Base-by-base conservation (phyloP, 805 yeast genomes). In the Wickerhamiella kazuoi region DNA sequence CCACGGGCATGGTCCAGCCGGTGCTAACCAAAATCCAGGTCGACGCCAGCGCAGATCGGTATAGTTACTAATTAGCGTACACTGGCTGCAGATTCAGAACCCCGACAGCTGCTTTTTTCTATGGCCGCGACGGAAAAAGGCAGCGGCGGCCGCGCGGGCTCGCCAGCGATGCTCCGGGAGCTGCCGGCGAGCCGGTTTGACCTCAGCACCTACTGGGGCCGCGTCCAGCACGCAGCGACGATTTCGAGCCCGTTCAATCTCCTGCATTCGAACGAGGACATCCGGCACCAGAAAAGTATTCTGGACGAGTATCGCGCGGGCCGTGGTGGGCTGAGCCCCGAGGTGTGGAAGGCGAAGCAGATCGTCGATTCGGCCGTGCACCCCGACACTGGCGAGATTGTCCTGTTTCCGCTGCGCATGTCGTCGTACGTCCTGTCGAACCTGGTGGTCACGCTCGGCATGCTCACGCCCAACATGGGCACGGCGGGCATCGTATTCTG, bases 361-460 rank as follows among this genome's bases (percentile, higher is more conserved):
- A 66, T 81, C 24, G 67, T 90, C 50, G 97, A 90, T 59, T 83
- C 95, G 1, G 77, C 95, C 1, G 72, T 84, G 32, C 98, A 90
- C 59, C 98, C 98, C 8, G 98, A 90, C 56, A 87, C 93, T 4
- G 95, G 96, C 1, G 90, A 83, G 51, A 79, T 93, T 1, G 95
- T 90, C 11, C 55, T 81, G 21, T 64, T 90, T 40, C 99, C 99
- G 2, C 90, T 90, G 62, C 72, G 99, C 61, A 90, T 90, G 99
- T 83, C 95, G 19, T 78, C 87, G 24, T 83, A 90, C 63, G 99
- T 90, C 15, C 64, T 90, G 39, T 82, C 94, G 9, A 90, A 90
- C 58, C 62, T 90, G 59, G 87, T 87, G 18, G 97, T 90, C 37
- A 87, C 97, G 4, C 87, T 79, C 3, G 99, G 99, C 47, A 90